Evolutionary conservation across 768 basidiomycete species (phyloP).

Genomic region (Phylloporus sp.): DNA sequence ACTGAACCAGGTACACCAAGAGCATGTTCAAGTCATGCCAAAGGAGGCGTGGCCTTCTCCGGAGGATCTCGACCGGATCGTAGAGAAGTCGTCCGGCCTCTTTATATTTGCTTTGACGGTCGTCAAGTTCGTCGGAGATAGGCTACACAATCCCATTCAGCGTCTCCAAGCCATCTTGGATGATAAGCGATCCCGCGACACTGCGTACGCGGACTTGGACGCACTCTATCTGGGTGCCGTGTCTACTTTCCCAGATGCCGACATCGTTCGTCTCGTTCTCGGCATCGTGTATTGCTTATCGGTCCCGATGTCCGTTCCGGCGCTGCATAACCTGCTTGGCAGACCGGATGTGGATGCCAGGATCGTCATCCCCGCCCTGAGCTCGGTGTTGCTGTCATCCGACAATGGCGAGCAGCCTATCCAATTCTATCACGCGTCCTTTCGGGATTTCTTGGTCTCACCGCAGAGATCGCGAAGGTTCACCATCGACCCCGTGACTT

Average conservation of each 20-base stretch:
- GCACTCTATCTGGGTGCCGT: slow-evolving; percentile 14
- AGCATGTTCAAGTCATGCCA: slow-evolving; percentile 12
- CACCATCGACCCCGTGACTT: slow-evolving; percentile 2
- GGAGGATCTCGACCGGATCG: slow-evolving; percentile 16
- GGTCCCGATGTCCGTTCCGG: slow-evolving; percentile 10
- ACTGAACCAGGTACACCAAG: slow-evolving; percentile 11
- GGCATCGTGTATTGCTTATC: slow-evolving; percentile 17
- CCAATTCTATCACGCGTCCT: slow-evolving; percentile 20
- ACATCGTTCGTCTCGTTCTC: slow-evolving; percentile 14
- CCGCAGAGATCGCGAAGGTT: slow-evolving; percentile 13
- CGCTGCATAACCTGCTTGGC: slow-evolving; percentile 7
- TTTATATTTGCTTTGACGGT: slow-evolving; percentile 29
- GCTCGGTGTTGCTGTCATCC: slow-evolving; percentile 14
- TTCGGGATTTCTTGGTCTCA: slow-evolving; percentile 15
- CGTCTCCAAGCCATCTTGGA: slow-evolving; percentile 13
- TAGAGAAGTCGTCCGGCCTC: slow-evolving; percentile 18
- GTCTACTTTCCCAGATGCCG: slow-evolving; percentile 13
- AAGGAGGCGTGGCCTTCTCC: slow-evolving; percentile 21
- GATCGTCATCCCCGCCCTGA: slow-evolving; percentile 16
- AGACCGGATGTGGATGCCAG: slow-evolving; percentile 14
- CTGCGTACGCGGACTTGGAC: slow-evolving; percentile 15
- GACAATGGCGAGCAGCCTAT: slow-evolving; percentile 11
- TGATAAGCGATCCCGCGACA: slow-evolving; percentile 1
- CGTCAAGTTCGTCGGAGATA: slow-evolving; percentile 22
- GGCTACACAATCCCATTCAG: slow-evolving; percentile 14